Evolutionary conservation across 352 stramenopile species (phyloP).

Genomic region (Phytopythium helicoides): DNA sequence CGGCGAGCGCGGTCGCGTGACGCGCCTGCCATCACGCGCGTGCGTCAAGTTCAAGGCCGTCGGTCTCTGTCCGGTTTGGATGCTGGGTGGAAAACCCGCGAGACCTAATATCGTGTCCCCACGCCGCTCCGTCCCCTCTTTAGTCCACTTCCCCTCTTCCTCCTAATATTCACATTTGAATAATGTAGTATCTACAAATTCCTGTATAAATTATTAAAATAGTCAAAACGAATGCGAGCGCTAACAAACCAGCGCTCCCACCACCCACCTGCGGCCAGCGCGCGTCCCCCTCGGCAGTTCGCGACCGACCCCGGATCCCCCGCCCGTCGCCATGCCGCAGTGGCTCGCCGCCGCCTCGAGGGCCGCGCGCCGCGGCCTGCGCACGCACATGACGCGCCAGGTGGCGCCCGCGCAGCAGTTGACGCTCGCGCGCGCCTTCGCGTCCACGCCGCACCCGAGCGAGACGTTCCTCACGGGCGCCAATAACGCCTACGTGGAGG

Average conservation of each 20-base stretch:
- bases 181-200: too few species aligned
- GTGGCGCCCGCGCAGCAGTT: slow-evolving; percentile 15
- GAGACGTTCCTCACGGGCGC: slow-evolving; percentile 94
- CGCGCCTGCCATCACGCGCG: not conserved
- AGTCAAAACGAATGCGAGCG: too few species aligned
- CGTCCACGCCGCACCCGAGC: slow-evolving; percentile 70
- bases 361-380: slow-evolving; percentile 46
- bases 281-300: too few species aligned
- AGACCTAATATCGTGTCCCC: not conserved
- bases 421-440: slow-evolving; percentile 52
- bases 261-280: too few species aligned
- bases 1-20: not conserved
- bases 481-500: slow-evolving; percentile 96
- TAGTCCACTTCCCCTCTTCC: not conserved
- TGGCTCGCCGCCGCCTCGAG: slow-evolving; percentile 54
- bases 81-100: slow-evolving; percentile 1
- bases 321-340: too few species aligned
- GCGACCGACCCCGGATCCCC: too few species aligned
- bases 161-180: too few species aligned
- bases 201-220: too few species aligned
- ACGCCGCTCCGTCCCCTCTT: not conserved
- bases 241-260: too few species aligned
- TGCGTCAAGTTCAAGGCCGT: not conserved
- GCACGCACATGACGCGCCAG: slow-evolving; percentile 15
- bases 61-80: not conserved